phyloP scores from a whole-genome alignment of 2,329 filamentous ascomycete species.

The Penicillium brasilianum region DNA sequence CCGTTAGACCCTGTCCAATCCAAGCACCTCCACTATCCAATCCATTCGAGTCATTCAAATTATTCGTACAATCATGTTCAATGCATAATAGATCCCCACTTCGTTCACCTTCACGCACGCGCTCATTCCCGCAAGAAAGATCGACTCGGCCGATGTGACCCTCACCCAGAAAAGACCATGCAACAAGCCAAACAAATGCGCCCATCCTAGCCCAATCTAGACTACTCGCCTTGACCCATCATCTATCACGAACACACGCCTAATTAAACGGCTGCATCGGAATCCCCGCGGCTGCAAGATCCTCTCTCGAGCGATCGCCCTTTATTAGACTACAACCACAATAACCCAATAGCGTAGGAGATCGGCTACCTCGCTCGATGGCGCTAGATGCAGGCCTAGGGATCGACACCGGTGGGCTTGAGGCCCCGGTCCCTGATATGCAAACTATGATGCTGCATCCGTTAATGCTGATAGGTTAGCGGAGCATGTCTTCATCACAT shows the following conservation, averaged over 20 bases:
- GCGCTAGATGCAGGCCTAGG: conserved; percentile 5
- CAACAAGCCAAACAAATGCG: neutral
- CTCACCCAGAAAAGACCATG: conserved; percentile 12
- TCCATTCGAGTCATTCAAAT: neutral
- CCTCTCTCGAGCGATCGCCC: conserved; percentile 14
- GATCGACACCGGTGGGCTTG: conserved; percentile 7
- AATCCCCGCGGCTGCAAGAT: conserved; percentile 16
- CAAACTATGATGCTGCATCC: neutral
- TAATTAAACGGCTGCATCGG: conserved; percentile 9
- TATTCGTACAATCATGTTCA: neutral
- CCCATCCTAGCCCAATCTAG: neutral
- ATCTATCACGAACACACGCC: neutral
- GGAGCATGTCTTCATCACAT: neutral
- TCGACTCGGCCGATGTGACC: conserved; percentile 23
- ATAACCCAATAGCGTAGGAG: conserved; percentile 18
- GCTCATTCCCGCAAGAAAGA: neutral
- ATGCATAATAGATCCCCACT: neutral
- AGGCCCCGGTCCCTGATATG: no score
- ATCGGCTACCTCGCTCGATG: conserved; percentile 12
- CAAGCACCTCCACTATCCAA: neutral
- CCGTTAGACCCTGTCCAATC: conserved; percentile 16
- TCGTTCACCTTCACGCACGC: neutral
- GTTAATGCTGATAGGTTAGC: conserved; percentile 11
- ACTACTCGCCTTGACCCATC: neutral
- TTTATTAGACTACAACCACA: conserved; percentile 11